Percentiles rank a stretch among this genome's conserved stretches.
phyloP scores from a whole-genome alignment of 2,329 filamentous ascomycete genomes.

The Talaromyces sp. region DNA sequence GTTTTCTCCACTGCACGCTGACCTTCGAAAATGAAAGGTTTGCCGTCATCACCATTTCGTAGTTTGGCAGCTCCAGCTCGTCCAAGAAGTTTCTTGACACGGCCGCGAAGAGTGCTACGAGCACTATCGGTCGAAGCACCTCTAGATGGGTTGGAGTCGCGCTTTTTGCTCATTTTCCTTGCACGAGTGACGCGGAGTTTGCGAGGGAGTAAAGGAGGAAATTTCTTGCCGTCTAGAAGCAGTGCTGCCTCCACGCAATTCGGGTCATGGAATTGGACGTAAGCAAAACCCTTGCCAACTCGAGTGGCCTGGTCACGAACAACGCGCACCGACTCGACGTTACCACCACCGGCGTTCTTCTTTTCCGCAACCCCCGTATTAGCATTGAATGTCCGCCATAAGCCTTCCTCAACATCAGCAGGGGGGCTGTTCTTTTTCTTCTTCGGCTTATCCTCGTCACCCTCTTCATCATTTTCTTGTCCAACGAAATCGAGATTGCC shows the following conservation, averaged over 20 bases:
- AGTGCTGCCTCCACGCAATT: constrained; percentile 90
- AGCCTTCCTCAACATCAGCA: constrained; percentile 84
- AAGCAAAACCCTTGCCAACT: constrained; percentile 94
- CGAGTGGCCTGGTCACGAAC: constrained; percentile 83
- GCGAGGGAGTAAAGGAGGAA: constrained; percentile 87
- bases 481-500: constrained; percentile 96
- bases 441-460: constrained; percentile 55
- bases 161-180: constrained; percentile 58
- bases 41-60: constrained; percentile 25
- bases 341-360: constrained; percentile 53
- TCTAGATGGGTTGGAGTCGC: constrained; percentile 19
- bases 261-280: constrained; percentile 89
- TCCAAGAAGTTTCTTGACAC: constrained; percentile 36
- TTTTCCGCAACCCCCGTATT: constrained; percentile 21
- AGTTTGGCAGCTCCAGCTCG: constrained; percentile 35
- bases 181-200: constrained; percentile 80
- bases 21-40: constrained; percentile 42
- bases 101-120: constrained; percentile 35
- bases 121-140: constrained; percentile 20
- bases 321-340: constrained; percentile 88
- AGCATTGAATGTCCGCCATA: constrained; percentile 40
- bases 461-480: constrained; percentile 66
- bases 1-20: constrained; percentile 34
- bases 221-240: constrained; percentile 82
- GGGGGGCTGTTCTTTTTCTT: constrained; percentile 66